Evolutionary conservation across 495 filamentous ascomycete genomes (phyloP).

Genomic region (Penicillium herquei): DNA sequence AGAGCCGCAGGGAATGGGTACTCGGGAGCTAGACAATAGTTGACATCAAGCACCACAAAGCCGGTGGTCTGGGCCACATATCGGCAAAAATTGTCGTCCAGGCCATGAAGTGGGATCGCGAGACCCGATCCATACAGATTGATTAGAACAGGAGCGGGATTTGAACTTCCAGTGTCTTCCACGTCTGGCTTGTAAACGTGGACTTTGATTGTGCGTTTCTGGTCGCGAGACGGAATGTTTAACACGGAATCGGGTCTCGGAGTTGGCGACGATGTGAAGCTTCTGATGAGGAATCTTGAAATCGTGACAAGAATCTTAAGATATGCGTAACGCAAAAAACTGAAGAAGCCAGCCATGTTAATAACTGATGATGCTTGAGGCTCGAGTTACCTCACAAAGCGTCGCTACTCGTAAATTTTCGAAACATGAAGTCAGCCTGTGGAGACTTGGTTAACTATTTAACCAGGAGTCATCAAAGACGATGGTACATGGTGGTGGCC

Average conservation of each 20-base stretch:
- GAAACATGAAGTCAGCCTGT: too few relatives aligned
- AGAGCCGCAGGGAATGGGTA: background rate
- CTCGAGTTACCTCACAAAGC: too few relatives aligned
- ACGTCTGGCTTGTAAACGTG: background rate
- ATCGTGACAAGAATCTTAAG: constrained; percentile 5
- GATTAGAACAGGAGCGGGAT: background rate
- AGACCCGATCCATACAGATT: background rate
- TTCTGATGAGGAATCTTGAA: background rate
- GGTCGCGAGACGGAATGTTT: background rate
- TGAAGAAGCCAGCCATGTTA: constrained; percentile 4
- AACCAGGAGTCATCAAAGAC: too few relatives aligned
- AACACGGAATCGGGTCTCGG: background rate
- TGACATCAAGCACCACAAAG: background rate
- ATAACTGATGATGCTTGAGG: too few relatives aligned
- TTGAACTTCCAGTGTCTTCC: background rate
- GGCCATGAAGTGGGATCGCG: background rate
- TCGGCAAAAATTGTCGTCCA: background rate
- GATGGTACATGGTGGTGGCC: too few relatives aligned
- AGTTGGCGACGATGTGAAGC: background rate
- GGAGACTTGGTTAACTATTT: too few relatives aligned
- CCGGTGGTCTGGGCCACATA: background rate
- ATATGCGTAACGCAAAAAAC: background rate
- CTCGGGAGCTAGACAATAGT: background rate
- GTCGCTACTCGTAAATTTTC: too few relatives aligned
- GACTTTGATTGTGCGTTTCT: background rate